phyloP scores from a whole-genome alignment of 2,329 filamentous ascomycete species.

The Colletotrichum cordylinicola region DNA sequence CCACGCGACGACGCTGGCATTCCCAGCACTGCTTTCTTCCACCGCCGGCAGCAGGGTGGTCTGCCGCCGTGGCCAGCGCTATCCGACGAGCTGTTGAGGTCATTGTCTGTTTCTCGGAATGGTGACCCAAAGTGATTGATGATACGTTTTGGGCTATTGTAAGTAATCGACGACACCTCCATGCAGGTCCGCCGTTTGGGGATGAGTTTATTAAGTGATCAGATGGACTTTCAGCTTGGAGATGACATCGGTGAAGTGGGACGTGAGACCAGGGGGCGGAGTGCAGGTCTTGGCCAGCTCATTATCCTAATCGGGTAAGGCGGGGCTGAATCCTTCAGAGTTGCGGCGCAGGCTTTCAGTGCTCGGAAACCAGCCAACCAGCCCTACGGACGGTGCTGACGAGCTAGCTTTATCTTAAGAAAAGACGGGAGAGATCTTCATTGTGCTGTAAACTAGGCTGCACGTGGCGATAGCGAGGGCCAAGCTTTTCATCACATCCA shows the following conservation, averaged over 20 bases:
- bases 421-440: neutral
- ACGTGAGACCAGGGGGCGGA: neutral
- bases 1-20: conserved; percentile 41
- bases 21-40: conserved; percentile 44
- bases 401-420: neutral
- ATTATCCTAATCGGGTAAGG: conserved; percentile 16
- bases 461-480: neutral
- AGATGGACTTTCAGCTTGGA: neutral
- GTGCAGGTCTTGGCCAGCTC: conserved; percentile 21
- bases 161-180: neutral
- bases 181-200: neutral
- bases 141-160: conserved; percentile 4
- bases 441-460: neutral
- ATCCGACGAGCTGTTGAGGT: neutral
- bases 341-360: neutral
- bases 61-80: neutral
- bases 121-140: neutral
- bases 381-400: neutral
- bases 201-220: neutral
- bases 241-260: neutral
- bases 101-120: neutral
- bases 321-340: neutral
- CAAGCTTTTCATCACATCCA: neutral
- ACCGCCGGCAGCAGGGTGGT: neutral
- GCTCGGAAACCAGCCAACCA: neutral